Evolutionary conservation across 345 rosid species (phyloP), one percentile per base, ranked within the genome.

Genomic region (Rhodamnia rubescens): DNA sequence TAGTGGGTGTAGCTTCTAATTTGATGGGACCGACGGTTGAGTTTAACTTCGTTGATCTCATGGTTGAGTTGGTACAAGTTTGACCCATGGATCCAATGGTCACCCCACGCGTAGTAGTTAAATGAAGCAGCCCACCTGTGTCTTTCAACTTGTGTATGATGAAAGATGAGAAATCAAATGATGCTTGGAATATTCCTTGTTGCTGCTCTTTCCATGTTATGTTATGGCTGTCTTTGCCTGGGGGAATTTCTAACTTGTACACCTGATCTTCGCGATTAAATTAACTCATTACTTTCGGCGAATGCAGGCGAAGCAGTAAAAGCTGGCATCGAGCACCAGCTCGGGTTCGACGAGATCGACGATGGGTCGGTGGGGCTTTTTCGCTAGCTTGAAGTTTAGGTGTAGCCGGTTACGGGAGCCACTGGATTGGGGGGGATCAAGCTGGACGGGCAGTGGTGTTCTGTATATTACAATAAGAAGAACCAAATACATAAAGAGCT

Each of bases 231-330:
- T 20, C 80, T 69, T 69, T 69, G 80, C 36, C 80, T 18, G 12
- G 47, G 47, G 80, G 47, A 69, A 36, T 36, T 69, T 69, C 7
- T 36, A 18, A 69, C 10, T 9, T 4, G 24, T 36, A 18, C 21
- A 22, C 47, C 26, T 69, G 80, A 69, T 69, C 80, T 69, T 42
- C 11, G 26, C 3, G 6, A 84, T 24, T 64, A 47, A 53, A 6
- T 26, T 21, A 21, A 59, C 10, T 9, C 11, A 1, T 21, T 20
- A 22, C 74, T 81, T 85, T 74, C 52, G 32, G 47, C 10, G 11
- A 29, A 36, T 75, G 26, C 91, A 90, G 91, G 84, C 91, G 49
- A 90, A 90, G 86, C 91, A 90, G 87, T 90, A 81, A 90, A 81
- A 90, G 81, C 74, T 69, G 51, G 87, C 53, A 27, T 58, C 5